phyloP scores from a whole-genome alignment of 2,329 filamentous ascomycete species.

The Falciphora oryzae region DNA sequence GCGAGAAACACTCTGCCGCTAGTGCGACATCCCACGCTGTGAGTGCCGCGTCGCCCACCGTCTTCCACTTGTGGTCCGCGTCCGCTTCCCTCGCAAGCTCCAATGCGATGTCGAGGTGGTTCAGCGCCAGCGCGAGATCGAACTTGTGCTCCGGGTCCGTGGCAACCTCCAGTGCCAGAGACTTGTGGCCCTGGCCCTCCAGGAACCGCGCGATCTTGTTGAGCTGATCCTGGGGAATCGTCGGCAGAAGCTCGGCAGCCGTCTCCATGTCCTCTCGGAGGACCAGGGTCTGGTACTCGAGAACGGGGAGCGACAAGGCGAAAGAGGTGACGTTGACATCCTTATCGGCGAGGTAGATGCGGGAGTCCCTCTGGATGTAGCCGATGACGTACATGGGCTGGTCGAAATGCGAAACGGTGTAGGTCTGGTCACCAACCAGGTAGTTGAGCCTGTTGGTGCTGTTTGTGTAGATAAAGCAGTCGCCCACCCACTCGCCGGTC shows the following conservation, averaged over 20 bases:
- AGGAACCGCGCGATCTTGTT: conserved; percentile 98
- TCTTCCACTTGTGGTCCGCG: conserved; percentile 97
- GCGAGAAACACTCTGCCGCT: conserved; percentile 87
- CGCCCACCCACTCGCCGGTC: conserved; percentile 95
- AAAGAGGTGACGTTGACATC: conserved; percentile 91
- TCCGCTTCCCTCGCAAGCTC: conserved; percentile 78
- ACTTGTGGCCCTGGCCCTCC: conserved; percentile 95
- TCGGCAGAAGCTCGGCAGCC: conserved; percentile 75
- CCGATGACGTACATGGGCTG: conserved; percentile 91
- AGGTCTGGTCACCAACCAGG: conserved; percentile 94
- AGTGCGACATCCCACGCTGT: conserved; percentile 79
- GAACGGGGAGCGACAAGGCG: conserved; percentile 80
- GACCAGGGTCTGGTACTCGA: conserved; percentile 96
- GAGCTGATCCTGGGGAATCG: conserved; percentile 86
- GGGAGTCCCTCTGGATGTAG: conserved; percentile 91
- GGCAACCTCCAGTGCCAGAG: conserved; percentile 87
- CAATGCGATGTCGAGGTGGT: conserved; percentile 78
- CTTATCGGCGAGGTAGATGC: conserved; percentile 93
- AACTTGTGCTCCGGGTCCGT: conserved; percentile 96
- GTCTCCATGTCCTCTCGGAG: conserved; percentile 90
- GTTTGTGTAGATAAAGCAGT: conserved; percentile 99
- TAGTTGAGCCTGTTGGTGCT: conserved; percentile 95
- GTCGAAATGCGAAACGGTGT: conserved; percentile 96
- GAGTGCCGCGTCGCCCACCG: conserved; percentile 86
- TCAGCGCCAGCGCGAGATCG: conserved; percentile 78